Conservation (phyloP, 306 rosid species). For the Mucuna pruriens region DNA sequence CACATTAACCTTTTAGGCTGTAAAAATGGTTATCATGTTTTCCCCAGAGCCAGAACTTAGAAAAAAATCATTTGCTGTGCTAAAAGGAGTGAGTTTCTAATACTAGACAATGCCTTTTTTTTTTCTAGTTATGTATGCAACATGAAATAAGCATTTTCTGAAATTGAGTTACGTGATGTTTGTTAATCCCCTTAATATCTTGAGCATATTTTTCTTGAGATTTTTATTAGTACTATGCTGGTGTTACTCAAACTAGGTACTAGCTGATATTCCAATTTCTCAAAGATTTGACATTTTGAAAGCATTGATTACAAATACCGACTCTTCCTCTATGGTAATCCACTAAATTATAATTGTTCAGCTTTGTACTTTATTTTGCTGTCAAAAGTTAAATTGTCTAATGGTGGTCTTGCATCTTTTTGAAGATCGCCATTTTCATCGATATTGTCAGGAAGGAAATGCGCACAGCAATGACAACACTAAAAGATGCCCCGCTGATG, state of each 20-base stretch:
- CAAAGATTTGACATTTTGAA: constrained; percentile 73
- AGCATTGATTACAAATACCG: constrained; percentile 71
- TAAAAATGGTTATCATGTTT: constrained; percentile 70
- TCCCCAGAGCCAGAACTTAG: constrained; percentile 65
- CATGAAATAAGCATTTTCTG: constrained; percentile 9
- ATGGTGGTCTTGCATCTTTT: constrained; percentile 38
- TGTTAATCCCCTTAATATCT: constrained; percentile 9
- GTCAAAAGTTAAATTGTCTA: constrained; percentile 27
- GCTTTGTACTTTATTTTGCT: background rate
- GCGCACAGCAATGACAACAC: constrained; percentile 54
- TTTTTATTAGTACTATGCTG: constrained; percentile 17
- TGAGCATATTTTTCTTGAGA: constrained; percentile 6
- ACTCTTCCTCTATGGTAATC: constrained; percentile 85
- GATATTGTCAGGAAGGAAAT: constrained; percentile 74
- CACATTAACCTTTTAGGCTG: constrained; percentile 65
- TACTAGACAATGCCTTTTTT: background rate
- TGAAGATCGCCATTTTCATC: constrained; percentile 77
- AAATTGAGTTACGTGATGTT: constrained; percentile 29
- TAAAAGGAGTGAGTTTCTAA: constrained; percentile 66
- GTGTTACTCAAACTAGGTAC: constrained; percentile 60
- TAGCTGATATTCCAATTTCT: constrained; percentile 69
- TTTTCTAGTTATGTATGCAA: background rate
- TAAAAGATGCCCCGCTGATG: constrained; percentile 28
- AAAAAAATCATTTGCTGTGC: constrained; percentile 65
- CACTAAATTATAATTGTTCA: constrained; percentile 29